Base-by-base conservation (phyloP, 2,329 filamentous ascomycete species). In the Fonsecaea erecta region DNA sequence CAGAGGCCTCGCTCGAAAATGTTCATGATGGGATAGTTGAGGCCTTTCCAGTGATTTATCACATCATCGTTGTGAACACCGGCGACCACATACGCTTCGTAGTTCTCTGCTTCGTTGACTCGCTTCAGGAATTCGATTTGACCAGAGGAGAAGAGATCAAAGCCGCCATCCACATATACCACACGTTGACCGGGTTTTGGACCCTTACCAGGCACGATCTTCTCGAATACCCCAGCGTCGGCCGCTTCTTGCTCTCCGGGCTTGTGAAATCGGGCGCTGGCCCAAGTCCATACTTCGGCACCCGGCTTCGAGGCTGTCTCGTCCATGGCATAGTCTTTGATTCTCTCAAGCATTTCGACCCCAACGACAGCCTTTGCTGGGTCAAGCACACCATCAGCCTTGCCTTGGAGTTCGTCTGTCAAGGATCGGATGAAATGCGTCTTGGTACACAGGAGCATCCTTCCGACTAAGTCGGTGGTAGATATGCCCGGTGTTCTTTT, bases 11-110 rank as follows among this genome's bases (percentile, higher is more conserved):
- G 90, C 82, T 99, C 95, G 74, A 94, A 97, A 63, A 97, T 93
- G 81, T 98, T 99, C 95, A 99, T 99, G 80, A 99, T 98, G 28
- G 95, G 95, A 76, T 97, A 99, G 80, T 99, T 99, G 73, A 97
- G 85, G 37, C 95, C 94, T 80, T 98, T 98, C 90, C 93, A 96
- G 73, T 90, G 83, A 79, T 99, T 99, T 78, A 99, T 96, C 66
- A 96, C 93, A 69, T 90, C 88, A 76, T 99, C 95, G 73, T 97
- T 91, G 78, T 99, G 95, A 26, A 99, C 89, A 55, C 95, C 95
- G 1, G 92, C 93, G 51, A 98, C 87, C n/a, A 99, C 85, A 75
- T 92, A 98, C 6, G 88, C 90, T 52, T 83, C 84, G 16, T 90
- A 90, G 5, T 80, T 75, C 68, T 87, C 85, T 0, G 85, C 82